Conservation (phyloP, 164 flowering plant genomes). For the Magnolia officinalis region DNA sequence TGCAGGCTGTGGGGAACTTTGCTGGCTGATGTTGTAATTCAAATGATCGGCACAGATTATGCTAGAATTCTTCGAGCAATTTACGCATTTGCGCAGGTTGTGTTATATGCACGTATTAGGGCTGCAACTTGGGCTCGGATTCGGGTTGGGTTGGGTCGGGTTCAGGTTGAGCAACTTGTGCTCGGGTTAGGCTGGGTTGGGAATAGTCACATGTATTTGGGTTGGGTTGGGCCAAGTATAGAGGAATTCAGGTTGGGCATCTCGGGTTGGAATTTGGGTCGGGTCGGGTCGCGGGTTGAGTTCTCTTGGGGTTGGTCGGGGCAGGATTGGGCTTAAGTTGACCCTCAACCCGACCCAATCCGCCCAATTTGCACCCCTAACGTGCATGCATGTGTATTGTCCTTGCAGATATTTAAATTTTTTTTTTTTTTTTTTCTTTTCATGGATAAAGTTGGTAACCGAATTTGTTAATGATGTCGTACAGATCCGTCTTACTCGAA, state of each 20-base stretch:
- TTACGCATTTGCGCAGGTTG: conserved; percentile 90
- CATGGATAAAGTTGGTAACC: neutral
- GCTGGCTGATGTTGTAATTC: conserved; percentile 89
- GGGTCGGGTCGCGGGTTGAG: too few species aligned
- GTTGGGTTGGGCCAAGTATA: too few species aligned
- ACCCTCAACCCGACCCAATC: too few species aligned
- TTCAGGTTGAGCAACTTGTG: neutral
- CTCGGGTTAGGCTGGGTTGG: neutral
- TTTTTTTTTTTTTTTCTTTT: too few species aligned
- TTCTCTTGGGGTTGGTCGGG: too few species aligned
- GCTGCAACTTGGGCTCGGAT: neutral
- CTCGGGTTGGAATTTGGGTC: neutral
- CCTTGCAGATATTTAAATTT: neutral
- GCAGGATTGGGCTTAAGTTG: too few species aligned
- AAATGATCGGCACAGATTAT: conserved; percentile 98
- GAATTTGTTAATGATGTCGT: neutral
- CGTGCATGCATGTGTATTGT: too few species aligned
- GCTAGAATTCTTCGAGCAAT: conserved; percentile 85
- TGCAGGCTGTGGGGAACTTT: conserved; percentile 93
- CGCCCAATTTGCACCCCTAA: neutral
- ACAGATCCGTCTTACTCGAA: conserved; percentile 66
- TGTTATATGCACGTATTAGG: neutral
- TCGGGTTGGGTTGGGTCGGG: neutral
- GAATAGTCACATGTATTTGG: neutral
- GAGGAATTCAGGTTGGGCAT: neutral